Base-by-base conservation (phyloP, 2,329 filamentous ascomycete genomes). In the Scopulariopsis brevicaulis region DNA sequence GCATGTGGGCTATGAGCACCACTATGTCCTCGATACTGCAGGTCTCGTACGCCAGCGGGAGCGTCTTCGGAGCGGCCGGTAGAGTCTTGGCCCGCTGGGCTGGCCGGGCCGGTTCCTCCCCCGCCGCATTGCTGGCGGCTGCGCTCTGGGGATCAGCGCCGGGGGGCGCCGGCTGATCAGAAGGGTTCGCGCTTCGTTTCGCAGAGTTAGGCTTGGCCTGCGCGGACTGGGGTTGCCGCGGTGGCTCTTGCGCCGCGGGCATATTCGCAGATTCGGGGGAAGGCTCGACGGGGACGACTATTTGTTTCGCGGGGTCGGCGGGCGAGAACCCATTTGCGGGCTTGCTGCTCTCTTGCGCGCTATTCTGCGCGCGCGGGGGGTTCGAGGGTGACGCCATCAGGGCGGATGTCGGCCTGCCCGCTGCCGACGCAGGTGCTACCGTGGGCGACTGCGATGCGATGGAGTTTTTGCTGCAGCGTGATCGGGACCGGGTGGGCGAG, bases 1-100 rank as follows among this genome's bases (percentile, higher is more conserved):
- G 80, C 94, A 99, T 97, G 67, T 95, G 90, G 53, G 92, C 85
- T 63, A 99, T 94, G 60, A 99, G 76, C 50, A 93, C 79, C 32
- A 96, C 94, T 68, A 99, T 82, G 68, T 96, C 92, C 66, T 91
- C 88, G 10, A 89, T 83, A 46, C 87, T 78, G 69, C 90, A 96
- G 12, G 84, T 75, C 70, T 96, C 90, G 70, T 99, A 99, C 65
- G 80, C 79, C 60, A 80, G 71, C 1, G 94, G 88, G 67, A 94
- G 66, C 10, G 79, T 64, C 66, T 84, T 87, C 48, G 79, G 73
- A 8, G 79, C 75, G 7, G 70, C 71, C 15, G 73, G 70, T 52
- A 78, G 78, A 37, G 77, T 74, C 62, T 75, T 79, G 34, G 76
- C 69, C 51, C 83, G 77, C 67, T 87, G 87, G 6, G 78, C 71